Evolutionary conservation across 2,329 filamentous ascomycete species (phyloP).

Genomic region (Exophiala sp.): DNA sequence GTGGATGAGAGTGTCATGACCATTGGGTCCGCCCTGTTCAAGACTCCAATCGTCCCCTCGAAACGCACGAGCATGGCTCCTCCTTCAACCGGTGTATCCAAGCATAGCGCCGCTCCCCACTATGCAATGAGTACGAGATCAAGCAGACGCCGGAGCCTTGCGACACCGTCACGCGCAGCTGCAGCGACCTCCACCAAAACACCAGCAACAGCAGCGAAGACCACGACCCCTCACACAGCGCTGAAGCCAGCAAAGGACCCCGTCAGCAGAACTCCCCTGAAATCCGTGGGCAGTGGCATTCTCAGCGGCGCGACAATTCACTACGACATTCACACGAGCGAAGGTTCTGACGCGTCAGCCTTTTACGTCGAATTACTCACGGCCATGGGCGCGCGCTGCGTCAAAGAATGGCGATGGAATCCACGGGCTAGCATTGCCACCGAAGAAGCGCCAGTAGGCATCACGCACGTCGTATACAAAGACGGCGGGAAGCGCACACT

Average conservation of each 20-base stretch:
- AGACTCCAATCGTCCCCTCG: constrained; percentile 11
- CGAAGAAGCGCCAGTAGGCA: constrained; percentile 53
- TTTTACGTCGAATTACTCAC: constrained; percentile 75
- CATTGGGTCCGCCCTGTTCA: constrained; percentile 21
- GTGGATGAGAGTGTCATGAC: constrained; percentile 20
- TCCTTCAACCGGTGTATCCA: constrained; percentile 6
- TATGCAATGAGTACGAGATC: constrained; percentile 22
- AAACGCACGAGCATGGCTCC: constrained; percentile 10
- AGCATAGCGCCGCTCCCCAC: constrained; percentile 7
- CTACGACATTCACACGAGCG: constrained; percentile 78
- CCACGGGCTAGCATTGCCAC: constrained; percentile 43
- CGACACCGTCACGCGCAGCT: neutral
- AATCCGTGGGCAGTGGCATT: constrained; percentile 35
- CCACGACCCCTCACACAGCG: constrained; percentile 2
- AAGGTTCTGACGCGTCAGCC: constrained; percentile 75
- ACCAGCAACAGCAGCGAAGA: constrained; percentile 8
- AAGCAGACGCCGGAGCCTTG: constrained; percentile 7
- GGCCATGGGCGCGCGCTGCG: constrained; percentile 76
- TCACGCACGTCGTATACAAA: constrained; percentile 88
- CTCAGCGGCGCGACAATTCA: constrained; percentile 72
- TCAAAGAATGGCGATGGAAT: constrained; percentile 74
- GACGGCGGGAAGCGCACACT: constrained; percentile 77
- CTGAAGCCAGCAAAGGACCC: constrained; percentile 14
- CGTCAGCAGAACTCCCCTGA: constrained; percentile 23
- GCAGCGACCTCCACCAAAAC: constrained; percentile 9